Base-by-base conservation (phyloP, 2,329 filamentous ascomycete genomes). In the Ophiostoma sp. region DNA sequence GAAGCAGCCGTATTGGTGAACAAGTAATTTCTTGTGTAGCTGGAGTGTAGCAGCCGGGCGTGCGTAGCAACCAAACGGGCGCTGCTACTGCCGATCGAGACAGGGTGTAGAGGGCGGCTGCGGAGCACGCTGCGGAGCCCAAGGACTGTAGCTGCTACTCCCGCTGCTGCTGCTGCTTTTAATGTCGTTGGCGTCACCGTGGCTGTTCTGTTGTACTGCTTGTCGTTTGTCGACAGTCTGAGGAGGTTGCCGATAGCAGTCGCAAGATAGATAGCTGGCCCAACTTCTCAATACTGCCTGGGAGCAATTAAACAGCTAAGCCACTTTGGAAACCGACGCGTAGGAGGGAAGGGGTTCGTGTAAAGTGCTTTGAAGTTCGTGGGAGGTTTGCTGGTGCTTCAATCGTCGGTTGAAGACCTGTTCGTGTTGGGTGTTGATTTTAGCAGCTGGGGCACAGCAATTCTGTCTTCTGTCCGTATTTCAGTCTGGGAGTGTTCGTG, bases 81-180 rank as follows among this genome's bases (percentile, higher is more conserved):
- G 7, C 22, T 31, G 12, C 12, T 28, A 31, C 52, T 57, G 22
- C 25, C 52, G 52, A 57, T 9, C 19, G 31, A 9, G 9, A 36
- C n/a, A 9, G 36, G 19, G 22, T 12, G 12, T 66, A 42, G 17
- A 50, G 6, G 45, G 25, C 42, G 39, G 39, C 25, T 50, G 42
- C 42, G 28, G 42, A 68, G 42, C 64, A 50, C 25, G 64, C 64
- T 50, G 64, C 45, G 50, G 39, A 48, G 63, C 25, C 45, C 48
- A 36, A 69, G 11, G 45, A 55, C 31, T 25, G 48, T 39, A 33
- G 66, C 31, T 57, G 48, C 66, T 39, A 11, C 66, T 39, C 31
- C 66, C 45, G 45, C 64, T n/a, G 19, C 55, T 31, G n/a, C 31
- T 69, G 48, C 48, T 39, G 66, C 19, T 22, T 25, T 55, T 52